These are phyloP conservation scores for Physaria fendleri DNA, from an alignment of 345 rosid species.

Conservation along the genomic window DNA sequence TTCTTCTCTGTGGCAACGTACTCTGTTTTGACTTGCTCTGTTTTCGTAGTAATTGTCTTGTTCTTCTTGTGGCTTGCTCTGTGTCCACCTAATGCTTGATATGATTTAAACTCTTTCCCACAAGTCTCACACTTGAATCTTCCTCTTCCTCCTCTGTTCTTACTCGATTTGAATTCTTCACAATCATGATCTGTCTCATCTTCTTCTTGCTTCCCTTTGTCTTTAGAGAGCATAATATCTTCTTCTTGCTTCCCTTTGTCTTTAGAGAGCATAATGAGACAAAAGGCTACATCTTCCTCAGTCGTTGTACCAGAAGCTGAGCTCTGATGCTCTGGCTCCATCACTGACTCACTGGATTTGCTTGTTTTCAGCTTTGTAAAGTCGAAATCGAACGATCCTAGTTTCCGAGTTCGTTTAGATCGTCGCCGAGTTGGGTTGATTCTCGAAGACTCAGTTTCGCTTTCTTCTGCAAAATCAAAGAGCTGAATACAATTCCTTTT, in stretches of 20 bases:
- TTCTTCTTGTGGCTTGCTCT: slow-evolving; percentile 87
- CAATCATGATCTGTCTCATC: slow-evolving; percentile 36
- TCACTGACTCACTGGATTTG: slow-evolving; percentile 3
- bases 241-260: slow-evolving; percentile 61
- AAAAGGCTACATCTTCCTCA: slow-evolving; percentile 86
- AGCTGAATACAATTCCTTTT: slow-evolving; percentile 42
- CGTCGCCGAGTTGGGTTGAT: slow-evolving; percentile 48
- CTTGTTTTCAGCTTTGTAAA: slow-evolving; percentile 19
- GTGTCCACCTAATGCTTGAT: slow-evolving; percentile 92
- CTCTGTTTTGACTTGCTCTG: slow-evolving; percentile 27
- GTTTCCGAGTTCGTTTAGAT: slow-evolving; percentile 52
- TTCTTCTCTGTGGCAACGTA: slow-evolving; percentile 39
- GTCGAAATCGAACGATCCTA: slow-evolving; percentile 25
- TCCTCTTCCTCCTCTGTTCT: slow-evolving; percentile 37
- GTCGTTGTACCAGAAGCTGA: slow-evolving; percentile 73
- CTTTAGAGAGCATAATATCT: slow-evolving; percentile 69
- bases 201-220: slow-evolving; percentile 9
- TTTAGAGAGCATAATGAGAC: slow-evolving; percentile 88
- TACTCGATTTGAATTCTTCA: slow-evolving; percentile 33
- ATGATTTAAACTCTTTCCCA: slow-evolving; percentile 66
- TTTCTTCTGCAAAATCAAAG: slow-evolving; percentile 50
- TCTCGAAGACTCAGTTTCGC: slow-evolving; percentile 81
- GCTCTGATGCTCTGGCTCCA: slow-evolving; percentile 68
- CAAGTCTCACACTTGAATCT: slow-evolving; percentile 74
- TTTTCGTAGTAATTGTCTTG: slow-evolving; percentile 26